A percentile compares a stretch with the other conserved stretches of the same genome.
phyloP scores from a whole-genome alignment of 2,329 filamentous ascomycete species.

The Cytospora piceicola region DNA sequence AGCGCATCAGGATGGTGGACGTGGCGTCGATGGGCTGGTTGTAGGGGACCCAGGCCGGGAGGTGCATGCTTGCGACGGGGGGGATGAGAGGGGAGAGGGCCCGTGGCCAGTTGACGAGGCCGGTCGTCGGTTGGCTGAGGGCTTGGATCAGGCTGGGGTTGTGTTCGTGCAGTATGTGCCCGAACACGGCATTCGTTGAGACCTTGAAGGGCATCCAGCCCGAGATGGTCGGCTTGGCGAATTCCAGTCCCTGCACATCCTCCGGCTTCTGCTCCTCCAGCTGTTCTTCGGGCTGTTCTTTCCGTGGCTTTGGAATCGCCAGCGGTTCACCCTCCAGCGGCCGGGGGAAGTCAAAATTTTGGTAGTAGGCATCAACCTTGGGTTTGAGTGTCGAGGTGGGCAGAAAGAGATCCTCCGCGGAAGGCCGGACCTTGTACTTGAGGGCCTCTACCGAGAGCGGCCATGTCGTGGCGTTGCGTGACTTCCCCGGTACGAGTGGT shows the following conservation, averaged over 20 bases:
- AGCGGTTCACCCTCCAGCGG: slow-evolving; percentile 13
- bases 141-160: slow-evolving; percentile 31
- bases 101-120: slow-evolving; percentile 35
- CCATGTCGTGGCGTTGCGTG: background rate
- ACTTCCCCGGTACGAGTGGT: slow-evolving; percentile 11
- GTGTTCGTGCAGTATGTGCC: slow-evolving; percentile 51
- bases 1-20: slow-evolving; percentile 50
- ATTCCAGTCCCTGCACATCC: background rate
- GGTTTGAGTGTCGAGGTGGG: slow-evolving; percentile 12
- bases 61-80: slow-evolving; percentile 50
- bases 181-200: slow-evolving; percentile 50
- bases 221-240: slow-evolving; percentile 19
- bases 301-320: slow-evolving; percentile 2
- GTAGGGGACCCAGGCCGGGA: slow-evolving; percentile 40
- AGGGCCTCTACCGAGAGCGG: slow-evolving; percentile 14
- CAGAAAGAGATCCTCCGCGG: slow-evolving; percentile 22
- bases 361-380: slow-evolving; percentile 10
- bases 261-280: background rate
- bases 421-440: slow-evolving; percentile 21
- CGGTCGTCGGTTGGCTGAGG: slow-evolving; percentile 25
- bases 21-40: slow-evolving; percentile 33
- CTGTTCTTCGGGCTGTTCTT: slow-evolving; percentile 9
- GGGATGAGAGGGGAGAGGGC: slow-evolving; percentile 52
- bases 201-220: slow-evolving; percentile 28
- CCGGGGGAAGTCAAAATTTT: background rate